These are phyloP conservation scores for Linum tenue DNA, from an alignment of 345 rosid species.

Conservation along the genomic window DNA sequence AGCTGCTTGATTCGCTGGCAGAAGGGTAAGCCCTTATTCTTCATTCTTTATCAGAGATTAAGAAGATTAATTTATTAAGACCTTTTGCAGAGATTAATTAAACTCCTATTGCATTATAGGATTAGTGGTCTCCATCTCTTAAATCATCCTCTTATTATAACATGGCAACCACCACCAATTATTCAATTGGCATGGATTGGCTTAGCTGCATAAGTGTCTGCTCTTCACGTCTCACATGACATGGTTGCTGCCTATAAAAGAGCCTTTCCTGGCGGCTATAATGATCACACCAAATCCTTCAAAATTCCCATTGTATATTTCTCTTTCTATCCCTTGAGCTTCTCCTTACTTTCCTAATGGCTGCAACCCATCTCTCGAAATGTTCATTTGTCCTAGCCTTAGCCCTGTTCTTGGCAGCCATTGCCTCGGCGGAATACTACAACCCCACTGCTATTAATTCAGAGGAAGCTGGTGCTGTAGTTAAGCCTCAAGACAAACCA, in stretches of 20 bases:
- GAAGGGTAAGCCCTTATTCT: neutral
- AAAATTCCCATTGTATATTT: neutral
- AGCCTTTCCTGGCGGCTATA: neutral
- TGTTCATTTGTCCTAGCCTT: neutral
- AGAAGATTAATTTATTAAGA: too few species aligned
- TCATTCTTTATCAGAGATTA: neutral
- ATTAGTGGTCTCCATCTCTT: too few species aligned
- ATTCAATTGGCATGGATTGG: too few species aligned
- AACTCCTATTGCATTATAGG: too few species aligned
- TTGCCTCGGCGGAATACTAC: neutral
- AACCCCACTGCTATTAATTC: too few species aligned
- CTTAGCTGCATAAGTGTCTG: neutral
- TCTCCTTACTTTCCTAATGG: neutral
- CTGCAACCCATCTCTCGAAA: neutral
- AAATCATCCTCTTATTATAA: too few species aligned
- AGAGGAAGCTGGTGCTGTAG: neutral
- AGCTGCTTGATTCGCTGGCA: constrained; percentile 50
- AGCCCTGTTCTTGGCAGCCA: neutral
- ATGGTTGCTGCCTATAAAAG: neutral
- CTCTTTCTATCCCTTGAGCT: neutral
- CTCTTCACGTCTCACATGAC: neutral
- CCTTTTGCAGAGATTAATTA: too few species aligned
- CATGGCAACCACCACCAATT: too few species aligned
- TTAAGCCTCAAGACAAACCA: neutral
- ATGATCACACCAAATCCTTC: neutral